phyloP scores from a whole-genome alignment of 371 early-diverging fungal genomes.

The Saksenaea vasiformis region DNA sequence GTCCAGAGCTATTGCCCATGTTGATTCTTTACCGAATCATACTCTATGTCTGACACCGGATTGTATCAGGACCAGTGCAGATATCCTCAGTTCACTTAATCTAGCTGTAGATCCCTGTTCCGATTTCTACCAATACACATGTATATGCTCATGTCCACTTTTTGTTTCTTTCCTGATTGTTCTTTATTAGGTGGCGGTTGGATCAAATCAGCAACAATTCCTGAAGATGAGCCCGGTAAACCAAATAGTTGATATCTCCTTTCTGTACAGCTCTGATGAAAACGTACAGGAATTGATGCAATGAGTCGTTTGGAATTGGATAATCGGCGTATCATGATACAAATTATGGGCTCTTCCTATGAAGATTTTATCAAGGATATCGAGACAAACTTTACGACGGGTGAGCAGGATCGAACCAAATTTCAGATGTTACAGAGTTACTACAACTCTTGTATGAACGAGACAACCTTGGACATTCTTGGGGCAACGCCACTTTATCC shows the following conservation, averaged over 20 bases:
- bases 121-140: slow-evolving; percentile 53
- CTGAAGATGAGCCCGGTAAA: slow-evolving; percentile 46
- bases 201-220: slow-evolving; percentile 38
- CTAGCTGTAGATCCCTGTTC: slow-evolving; percentile 45
- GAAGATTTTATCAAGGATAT: slow-evolving; percentile 14
- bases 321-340: slow-evolving; percentile 27
- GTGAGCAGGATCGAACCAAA: slow-evolving; percentile 26
- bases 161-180: not conserved
- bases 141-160: slow-evolving; percentile 29
- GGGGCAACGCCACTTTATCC: slow-evolving; percentile 55
- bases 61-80: slow-evolving; percentile 42
- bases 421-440: slow-evolving; percentile 46
- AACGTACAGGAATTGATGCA: slow-evolving; percentile 14
- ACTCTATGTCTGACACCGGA: slow-evolving; percentile 43
- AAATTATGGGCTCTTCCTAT: slow-evolving; percentile 24
- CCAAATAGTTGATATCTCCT: not conserved
- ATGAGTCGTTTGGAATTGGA: slow-evolving; percentile 27
- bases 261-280: not conserved
- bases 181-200: slow-evolving; percentile 49
- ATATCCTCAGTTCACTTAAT: slow-evolving; percentile 36
- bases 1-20: not conserved
- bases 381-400: slow-evolving; percentile 9
- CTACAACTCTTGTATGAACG: slow-evolving; percentile 57
- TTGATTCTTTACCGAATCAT: not conserved
- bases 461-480: slow-evolving; percentile 29